Base-by-base conservation (phyloP, 2,329 filamentous ascomycete species). In the Pseudopithomyces maydicus region DNA sequence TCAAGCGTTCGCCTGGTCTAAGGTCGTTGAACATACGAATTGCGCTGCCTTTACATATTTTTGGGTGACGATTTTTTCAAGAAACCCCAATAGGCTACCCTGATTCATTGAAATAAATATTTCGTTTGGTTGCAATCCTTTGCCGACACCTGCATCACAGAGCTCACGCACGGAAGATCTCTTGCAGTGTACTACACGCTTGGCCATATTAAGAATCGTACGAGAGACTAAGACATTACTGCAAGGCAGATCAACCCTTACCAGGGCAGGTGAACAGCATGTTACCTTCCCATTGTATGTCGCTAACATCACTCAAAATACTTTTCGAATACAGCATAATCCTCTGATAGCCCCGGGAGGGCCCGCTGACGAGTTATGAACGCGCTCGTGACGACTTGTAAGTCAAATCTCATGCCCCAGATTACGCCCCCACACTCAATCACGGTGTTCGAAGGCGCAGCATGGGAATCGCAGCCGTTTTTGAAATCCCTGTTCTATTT, bases 311-410 rank as follows among this genome's bases (percentile, higher is more conserved):
- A 36, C 11, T 14, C 52, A 52, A 42, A 48, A n/a, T n/a, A n/a
- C n/a, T 47, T 39, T 47, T 56, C 56, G 33, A 54, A 62, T 58
- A 23, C 52, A 57, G 61, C 57, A 64, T 51, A 54, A 55, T 35
- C 19, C 39, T 50, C 33, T 47, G 8, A 39, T 14, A 39, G 15
- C 36, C 36, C 26, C 33, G n/a, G 19, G 19, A 12, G 26, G 17
- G 39, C 56, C 63, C 49, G 58, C 55, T 57, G 61, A 57, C 56
- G 57, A 52, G 52, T 44, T 23, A 66, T 70, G 67, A 57, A 67
- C 53, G 62, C 58, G 59, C 67, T 71, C 64, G 66, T 72, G 66
- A 70, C 68, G 48, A 63, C 64, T 52, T 69, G 69, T 72, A 71
- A 70, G 58, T 57, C 48, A 57, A 15, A 56, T 54, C 52, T 42